Base-by-base conservation (phyloP, 2,329 filamentous ascomycete genomes). In the Fusarium vanettenii region DNA sequence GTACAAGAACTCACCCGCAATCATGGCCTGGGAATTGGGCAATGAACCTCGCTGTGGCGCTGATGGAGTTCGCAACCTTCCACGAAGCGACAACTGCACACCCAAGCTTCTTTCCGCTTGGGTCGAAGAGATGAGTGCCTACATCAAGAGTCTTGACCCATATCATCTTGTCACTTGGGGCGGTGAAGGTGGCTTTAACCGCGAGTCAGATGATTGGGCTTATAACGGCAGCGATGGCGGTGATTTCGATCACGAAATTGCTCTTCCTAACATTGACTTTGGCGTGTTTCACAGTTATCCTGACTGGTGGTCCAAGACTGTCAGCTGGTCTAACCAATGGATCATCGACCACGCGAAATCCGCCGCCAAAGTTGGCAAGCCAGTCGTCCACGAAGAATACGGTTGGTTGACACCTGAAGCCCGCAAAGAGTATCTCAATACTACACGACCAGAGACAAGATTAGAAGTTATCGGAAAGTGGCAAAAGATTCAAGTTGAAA, bases 91-190 rank as follows among this genome's bases (percentile, higher is more conserved):
- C 16, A 87, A 89, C 14, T 93, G 92, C 78, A 82, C 84, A 45
- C 87, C 89, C 1, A 85, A 86, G 9, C 86, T 91, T 25, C 85
- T 93, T 69, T 87, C 86, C 39, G 84, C 88, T 55, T 93, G 91
- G 91, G 89, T 90, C 22, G 81, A 84, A 13, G 82, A 84, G 14
- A 90, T 87, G 14, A 90, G 88, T 29, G 81, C 85, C 10, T 92
- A 91, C 75, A 89, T 93, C 79, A 92, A 92, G 80, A 87, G 84
- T 4, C 81, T 93, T 7, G 91, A 93, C 76, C 73, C 85, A 2
- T 79, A 86, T 56, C 91, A 92, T 79, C 87, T 92, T 85, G 90
- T 92, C 45, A 87, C 88, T 0, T 85, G 91, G 22, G 91, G 91
- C 18, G 91, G 92, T 72, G 91, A 85, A 66, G 84, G 84, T 29